These are phyloP conservation scores for Phaeotremella fagi DNA, from an alignment of 768 basidiomycete genomes.

Conservation along the genomic window DNA sequence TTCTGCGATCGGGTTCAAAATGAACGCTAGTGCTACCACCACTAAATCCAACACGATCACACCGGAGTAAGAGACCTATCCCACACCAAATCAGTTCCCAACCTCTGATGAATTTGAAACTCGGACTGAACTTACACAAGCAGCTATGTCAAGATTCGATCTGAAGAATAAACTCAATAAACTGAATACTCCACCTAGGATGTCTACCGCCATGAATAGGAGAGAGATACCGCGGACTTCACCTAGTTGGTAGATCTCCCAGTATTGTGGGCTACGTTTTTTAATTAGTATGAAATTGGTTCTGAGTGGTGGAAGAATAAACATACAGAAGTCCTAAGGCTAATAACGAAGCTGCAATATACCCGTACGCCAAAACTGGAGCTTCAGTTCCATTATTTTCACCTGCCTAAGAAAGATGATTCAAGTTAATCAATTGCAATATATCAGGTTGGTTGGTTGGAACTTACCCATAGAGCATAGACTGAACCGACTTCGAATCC, in stretches of 20 bases:
- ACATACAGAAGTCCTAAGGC: slow-evolving; percentile 54
- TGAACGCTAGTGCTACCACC: slow-evolving; percentile 59
- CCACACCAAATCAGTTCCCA: no score
- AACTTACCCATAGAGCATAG: slow-evolving; percentile 56
- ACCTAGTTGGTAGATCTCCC: slow-evolving; percentile 64
- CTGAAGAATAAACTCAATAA: slow-evolving; percentile 67
- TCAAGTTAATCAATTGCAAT: not conserved
- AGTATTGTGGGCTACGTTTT: slow-evolving; percentile 60
- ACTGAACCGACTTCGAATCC: slow-evolving; percentile 61
- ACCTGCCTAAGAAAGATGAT: slow-evolving; percentile 46
- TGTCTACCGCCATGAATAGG: slow-evolving; percentile 65
- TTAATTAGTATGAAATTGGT: not conserved
- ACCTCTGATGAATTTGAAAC: not conserved
- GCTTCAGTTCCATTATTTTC: slow-evolving; percentile 48
- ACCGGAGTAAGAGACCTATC: slow-evolving; percentile 55
- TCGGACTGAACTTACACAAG: slow-evolving; percentile 51
- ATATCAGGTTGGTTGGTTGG: slow-evolving; percentile 3
- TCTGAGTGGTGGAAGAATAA: not conserved
- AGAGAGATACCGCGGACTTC: slow-evolving; percentile 60
- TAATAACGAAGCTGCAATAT: slow-evolving; percentile 59
- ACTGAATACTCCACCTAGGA: slow-evolving; percentile 66
- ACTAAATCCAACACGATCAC: slow-evolving; percentile 63
- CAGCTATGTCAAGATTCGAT: slow-evolving; percentile 59
- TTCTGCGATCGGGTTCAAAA: slow-evolving; percentile 59
- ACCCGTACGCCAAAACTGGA: slow-evolving; percentile 59